phyloP scores from a whole-genome alignment of 202 grass and related monocot genomes.

The Dendrocalamus latiflorus region DNA sequence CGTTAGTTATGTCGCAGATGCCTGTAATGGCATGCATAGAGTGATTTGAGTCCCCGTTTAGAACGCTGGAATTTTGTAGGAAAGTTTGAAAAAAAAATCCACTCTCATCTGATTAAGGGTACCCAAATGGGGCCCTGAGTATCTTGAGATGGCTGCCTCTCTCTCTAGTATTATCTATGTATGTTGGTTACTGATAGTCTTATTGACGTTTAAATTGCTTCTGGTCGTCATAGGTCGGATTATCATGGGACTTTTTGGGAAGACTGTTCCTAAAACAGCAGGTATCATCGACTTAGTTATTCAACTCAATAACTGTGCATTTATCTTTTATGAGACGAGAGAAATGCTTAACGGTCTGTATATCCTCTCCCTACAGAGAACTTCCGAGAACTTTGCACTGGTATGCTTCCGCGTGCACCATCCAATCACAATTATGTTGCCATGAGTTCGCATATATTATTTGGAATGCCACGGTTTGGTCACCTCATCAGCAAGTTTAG shows the following conservation, averaged over 20 bases:
- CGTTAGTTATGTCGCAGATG: neutral
- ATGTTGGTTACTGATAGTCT: too few species aligned
- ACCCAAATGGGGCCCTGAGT: conserved; percentile 38
- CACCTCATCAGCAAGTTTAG: neutral
- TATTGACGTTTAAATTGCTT: neutral
- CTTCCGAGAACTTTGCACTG: too few species aligned
- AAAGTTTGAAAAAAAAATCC: too few species aligned
- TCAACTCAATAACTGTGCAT: neutral
- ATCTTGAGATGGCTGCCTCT: too few species aligned
- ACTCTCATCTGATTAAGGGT: too few species aligned
- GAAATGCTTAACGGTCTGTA: neutral
- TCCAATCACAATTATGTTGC: neutral
- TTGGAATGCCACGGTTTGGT: neutral
- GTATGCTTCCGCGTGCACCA: neutral
- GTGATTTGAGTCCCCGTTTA: too few species aligned
- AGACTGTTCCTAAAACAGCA: conserved; percentile 91
- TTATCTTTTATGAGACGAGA: neutral
- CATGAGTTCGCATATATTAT: neutral
- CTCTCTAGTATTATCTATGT: too few species aligned
- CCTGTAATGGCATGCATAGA: neutral
- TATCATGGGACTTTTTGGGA: conserved; percentile 94
- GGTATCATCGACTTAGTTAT: conserved; percentile 39
- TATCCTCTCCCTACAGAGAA: too few species aligned
- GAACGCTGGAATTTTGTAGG: too few species aligned
- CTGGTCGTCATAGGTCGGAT: conserved; percentile 59